Base-by-base conservation (phyloP, 257 asterid genomes). In the Rhazya stricta region DNA sequence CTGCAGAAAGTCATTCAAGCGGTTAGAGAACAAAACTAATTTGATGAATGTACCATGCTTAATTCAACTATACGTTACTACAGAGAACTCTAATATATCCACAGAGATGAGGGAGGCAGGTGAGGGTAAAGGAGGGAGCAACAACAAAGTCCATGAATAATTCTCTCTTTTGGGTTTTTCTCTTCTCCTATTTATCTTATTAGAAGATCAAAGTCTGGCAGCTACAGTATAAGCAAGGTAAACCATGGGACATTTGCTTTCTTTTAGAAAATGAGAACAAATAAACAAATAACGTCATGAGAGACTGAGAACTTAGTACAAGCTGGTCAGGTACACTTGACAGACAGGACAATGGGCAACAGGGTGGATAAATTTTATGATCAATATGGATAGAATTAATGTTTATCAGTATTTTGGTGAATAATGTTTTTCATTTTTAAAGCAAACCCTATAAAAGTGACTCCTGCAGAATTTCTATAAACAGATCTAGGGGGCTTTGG, bases 1-100 rank as follows among this genome's bases (percentile, higher is more conserved):
- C 76, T 73, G 76, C 69, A 73, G 76, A 73, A 61, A 73, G 27
- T 15, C 29, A 73, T 15, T 39, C 25, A 25, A 36, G 0, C 25
- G 0, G 37, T 73, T 46, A 57, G 48, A 37, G 34, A 50, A 37
- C 62, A 50, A 25, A 39, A 21, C 23, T 72, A 39, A 6, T 50
- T 18, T 21, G 45, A 23, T 18, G 29, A 12, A 71, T 68, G 19
- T 69, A 69, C n/a, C n/a, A 36, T 43, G 27, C 32, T 19, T 39
- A n/a, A 23, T 9, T 19, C 21, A 67, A 10, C 30, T n/a, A 67
- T 27, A 25, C 61, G 23, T 54, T 54, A 58, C 19, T 25, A 57
- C 48, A 43, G 48, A 29, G 29, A 58, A 29, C 29, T 9, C 65
- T 58, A 12, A 5, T 29, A 69, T 34, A 69, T 46, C 60, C 60